phyloP scores from a whole-genome alignment of 257 asterid genomes.

The Lavandula angustifolia region DNA sequence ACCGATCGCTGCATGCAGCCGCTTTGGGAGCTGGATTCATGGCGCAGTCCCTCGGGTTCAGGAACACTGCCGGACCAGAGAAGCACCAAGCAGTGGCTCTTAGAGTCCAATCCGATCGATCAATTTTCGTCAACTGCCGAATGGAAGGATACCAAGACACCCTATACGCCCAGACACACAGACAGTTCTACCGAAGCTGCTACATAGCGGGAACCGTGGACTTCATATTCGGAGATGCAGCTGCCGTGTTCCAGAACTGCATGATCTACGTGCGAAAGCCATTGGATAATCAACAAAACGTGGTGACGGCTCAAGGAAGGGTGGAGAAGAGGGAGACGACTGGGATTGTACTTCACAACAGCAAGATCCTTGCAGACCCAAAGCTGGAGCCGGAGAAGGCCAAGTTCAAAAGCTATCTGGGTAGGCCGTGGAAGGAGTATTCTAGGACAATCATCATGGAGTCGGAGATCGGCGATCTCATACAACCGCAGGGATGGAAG shows the following conservation, averaged over 20 bases:
- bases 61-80: conserved; percentile 69
- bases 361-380: conserved; percentile 54
- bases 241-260: conserved; percentile 77
- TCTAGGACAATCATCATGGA: conserved; percentile 78
- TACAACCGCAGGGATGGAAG: conserved; percentile 68
- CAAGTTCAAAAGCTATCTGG: conserved; percentile 61
- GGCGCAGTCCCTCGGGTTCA: neutral
- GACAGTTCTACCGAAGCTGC: conserved; percentile 79
- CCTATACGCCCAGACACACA: conserved; percentile 60
- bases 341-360: conserved; percentile 70
- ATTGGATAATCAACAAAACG: conserved; percentile 55
- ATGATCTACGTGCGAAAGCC: conserved; percentile 62
- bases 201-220: conserved; percentile 75
- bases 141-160: conserved; percentile 80
- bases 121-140: conserved; percentile 67
- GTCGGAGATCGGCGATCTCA: conserved; percentile 61
- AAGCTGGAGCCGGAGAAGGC: conserved; percentile 53
- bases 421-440: conserved; percentile 78
- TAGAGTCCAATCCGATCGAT: conserved; percentile 68
- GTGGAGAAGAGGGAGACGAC: conserved; percentile 59
- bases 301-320: conserved; percentile 73
- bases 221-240: conserved; percentile 80
- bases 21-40: neutral
- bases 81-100: conserved; percentile 94
- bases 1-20: neutral